phyloP scores from a whole-genome alignment of 2,329 filamentous ascomycete species.

The Fusarium graminum region DNA sequence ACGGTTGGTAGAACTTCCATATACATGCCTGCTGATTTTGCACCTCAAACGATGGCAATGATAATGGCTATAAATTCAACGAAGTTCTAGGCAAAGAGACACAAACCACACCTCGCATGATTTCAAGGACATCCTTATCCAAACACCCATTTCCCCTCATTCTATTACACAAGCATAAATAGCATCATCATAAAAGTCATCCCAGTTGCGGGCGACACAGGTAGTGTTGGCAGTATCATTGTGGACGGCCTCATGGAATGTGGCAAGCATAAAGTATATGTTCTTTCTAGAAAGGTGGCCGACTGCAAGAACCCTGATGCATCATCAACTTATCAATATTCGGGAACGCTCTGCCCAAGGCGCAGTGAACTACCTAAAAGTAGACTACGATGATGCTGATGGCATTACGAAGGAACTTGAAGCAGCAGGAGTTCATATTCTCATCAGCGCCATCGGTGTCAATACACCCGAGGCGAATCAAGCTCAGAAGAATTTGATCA shows the following conservation, averaged over 20 bases:
- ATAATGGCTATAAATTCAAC: neutral
- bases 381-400: slow-evolving; percentile 21
- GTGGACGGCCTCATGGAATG: slow-evolving; percentile 37
- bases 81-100: too few species aligned
- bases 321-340: too few species aligned
- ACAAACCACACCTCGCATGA: too few species aligned
- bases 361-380: slow-evolving; percentile 16
- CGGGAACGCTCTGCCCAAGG: slow-evolving; percentile 4
- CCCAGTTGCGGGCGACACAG: slow-evolving; percentile 40
- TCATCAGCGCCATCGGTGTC: slow-evolving; percentile 44
- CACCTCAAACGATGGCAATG: neutral
- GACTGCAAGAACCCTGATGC: too few species aligned
- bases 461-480: slow-evolving; percentile 28
- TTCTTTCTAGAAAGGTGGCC: slow-evolving; percentile 26
- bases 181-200: slow-evolving; percentile 25
- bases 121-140: too few species aligned
- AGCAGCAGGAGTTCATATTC: slow-evolving; percentile 14
- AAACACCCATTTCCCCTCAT: too few species aligned
- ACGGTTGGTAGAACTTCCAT: neutral
- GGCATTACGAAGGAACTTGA: slow-evolving; percentile 7
- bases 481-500: slow-evolving; percentile 39
- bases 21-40: neutral
- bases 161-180: too few species aligned
- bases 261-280: slow-evolving; percentile 34
- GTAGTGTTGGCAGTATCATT: slow-evolving; percentile 36